A percentile compares a stretch with the other conserved stretches of the same genome.
Conservation (phyloP, 805 yeast genomes). For the Yueomyces sp. region DNA sequence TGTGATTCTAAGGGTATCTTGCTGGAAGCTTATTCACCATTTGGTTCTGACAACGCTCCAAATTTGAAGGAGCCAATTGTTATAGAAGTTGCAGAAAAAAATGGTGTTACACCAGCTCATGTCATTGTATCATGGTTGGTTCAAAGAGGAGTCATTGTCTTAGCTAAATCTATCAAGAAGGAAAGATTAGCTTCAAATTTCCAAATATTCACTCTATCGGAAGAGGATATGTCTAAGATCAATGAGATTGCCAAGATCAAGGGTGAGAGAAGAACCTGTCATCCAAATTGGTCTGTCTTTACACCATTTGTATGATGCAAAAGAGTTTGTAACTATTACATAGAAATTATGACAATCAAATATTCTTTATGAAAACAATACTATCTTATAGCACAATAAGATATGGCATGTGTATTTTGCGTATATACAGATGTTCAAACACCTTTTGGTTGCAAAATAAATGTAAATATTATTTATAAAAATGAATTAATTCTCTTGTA, state of each 20-base stretch:
- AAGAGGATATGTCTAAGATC: slow-evolving; percentile 26
- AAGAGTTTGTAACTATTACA: too few relatives aligned
- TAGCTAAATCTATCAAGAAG: slow-evolving; percentile 60
- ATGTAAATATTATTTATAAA: too few relatives aligned
- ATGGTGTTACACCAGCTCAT: slow-evolving; percentile 39
- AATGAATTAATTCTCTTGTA: too few relatives aligned
- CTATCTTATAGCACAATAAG: too few relatives aligned
- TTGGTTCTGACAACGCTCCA: slow-evolving; percentile 58
- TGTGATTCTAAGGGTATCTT: slow-evolving; percentile 39
- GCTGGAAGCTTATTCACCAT: slow-evolving; percentile 46
- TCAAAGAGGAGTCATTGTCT: slow-evolving; percentile 42
- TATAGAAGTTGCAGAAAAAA: slow-evolving; percentile 42
- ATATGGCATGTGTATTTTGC: too few relatives aligned
- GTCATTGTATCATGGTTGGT: slow-evolving; percentile 53
- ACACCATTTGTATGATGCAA: neutral
- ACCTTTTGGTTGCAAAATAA: too few relatives aligned
- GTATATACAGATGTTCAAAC: too few relatives aligned
- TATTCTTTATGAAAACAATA: too few relatives aligned
- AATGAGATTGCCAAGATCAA: slow-evolving; percentile 12
- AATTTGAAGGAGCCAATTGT: slow-evolving; percentile 38
- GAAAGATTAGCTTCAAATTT: slow-evolving; percentile 39
- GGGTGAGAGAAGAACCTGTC: slow-evolving; percentile 20
- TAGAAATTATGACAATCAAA: too few relatives aligned
- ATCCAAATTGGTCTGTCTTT: slow-evolving; percentile 16
- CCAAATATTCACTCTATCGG: slow-evolving; percentile 26